Conservation (phyloP, 192 early-diverging fungal species). For the Chytriomyces sp. region DNA sequence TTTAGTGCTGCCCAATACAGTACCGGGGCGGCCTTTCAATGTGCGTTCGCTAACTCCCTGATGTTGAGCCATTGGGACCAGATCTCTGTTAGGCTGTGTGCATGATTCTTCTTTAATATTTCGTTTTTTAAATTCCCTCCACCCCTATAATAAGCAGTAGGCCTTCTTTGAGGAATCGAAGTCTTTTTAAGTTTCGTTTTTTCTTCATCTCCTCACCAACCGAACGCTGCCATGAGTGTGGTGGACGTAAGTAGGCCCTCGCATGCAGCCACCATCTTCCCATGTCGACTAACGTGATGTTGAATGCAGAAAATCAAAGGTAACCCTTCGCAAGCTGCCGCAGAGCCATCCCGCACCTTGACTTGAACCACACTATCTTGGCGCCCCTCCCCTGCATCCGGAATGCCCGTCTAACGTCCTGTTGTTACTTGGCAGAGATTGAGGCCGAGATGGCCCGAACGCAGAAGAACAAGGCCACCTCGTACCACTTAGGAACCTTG, state of each 20-base stretch:
- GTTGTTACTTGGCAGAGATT: conserved; percentile 48
- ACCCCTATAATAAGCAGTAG: no score
- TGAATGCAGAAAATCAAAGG: neutral
- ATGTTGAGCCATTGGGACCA: no score
- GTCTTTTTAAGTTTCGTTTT: neutral
- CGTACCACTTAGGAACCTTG: conserved; percentile 81
- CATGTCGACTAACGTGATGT: no score
- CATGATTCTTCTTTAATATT: no score
- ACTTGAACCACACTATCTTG: neutral
- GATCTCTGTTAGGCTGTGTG: no score
- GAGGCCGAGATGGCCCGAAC: conserved; percentile 72
- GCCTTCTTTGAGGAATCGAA: no score
- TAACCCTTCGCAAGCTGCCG: neutral
- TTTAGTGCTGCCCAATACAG: no score
- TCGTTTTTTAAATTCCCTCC: no score
- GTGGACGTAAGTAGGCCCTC: neutral
- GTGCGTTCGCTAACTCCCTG: no score
- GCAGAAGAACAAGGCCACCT: conserved; percentile 96
- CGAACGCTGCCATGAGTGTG: neutral
- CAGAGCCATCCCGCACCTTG: neutral
- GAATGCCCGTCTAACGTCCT: neutral
- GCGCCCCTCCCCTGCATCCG: neutral
- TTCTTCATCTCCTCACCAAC: neutral
- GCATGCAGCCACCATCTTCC: neutral
- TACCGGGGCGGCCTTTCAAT: no score